A percentile compares a stretch with the other conserved stretches of the same genome.
These are phyloP conservation scores for Pestalotiopsis sp. DNA, from an alignment of 2,329 filamentous ascomycete species.

Conservation along the genomic window DNA sequence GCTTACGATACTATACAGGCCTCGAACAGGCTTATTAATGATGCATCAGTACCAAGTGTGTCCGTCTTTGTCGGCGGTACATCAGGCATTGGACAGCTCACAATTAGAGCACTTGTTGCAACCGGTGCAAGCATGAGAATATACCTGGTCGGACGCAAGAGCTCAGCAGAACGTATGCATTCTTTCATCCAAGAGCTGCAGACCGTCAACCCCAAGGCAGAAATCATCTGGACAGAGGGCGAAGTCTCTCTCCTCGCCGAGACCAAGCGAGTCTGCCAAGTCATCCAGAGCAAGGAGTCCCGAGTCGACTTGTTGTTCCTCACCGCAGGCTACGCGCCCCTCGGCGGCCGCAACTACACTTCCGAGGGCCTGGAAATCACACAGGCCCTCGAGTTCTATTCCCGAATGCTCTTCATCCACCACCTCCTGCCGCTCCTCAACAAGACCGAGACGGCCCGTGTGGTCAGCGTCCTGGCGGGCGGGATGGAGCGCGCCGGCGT, in stretches of 20 bases:
- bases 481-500: conserved; percentile 31
- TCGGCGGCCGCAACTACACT: conserved; percentile 39
- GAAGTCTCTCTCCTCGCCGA: conserved; percentile 49
- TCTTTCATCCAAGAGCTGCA: conserved; percentile 39
- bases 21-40: conserved; percentile 42
- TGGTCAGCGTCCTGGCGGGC: conserved; percentile 37
- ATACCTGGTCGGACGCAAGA: conserved; percentile 46
- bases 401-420: conserved; percentile 42
- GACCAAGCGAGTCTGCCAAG: conserved; percentile 37
- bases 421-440: conserved; percentile 43
- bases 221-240: conserved; percentile 44
- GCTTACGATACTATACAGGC: conserved; percentile 35
- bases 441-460: conserved; percentile 28
- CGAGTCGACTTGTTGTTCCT: conserved; percentile 46
- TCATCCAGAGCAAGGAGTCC: conserved; percentile 39
- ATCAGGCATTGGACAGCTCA: conserved; percentile 46
- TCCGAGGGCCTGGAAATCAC: conserved; percentile 44
- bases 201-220: conserved; percentile 38
- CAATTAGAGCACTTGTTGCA: conserved; percentile 37
- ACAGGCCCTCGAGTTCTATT: conserved; percentile 44
- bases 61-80: conserved; percentile 49
- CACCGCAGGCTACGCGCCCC: conserved; percentile 45
- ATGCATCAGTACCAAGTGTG: conserved; percentile 36
- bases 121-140: conserved; percentile 37
- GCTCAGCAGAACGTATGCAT: conserved; percentile 30